Evolutionary conservation across 169 alveolate species (phyloP).

Genomic region (Plasmodium fragile): DNA sequence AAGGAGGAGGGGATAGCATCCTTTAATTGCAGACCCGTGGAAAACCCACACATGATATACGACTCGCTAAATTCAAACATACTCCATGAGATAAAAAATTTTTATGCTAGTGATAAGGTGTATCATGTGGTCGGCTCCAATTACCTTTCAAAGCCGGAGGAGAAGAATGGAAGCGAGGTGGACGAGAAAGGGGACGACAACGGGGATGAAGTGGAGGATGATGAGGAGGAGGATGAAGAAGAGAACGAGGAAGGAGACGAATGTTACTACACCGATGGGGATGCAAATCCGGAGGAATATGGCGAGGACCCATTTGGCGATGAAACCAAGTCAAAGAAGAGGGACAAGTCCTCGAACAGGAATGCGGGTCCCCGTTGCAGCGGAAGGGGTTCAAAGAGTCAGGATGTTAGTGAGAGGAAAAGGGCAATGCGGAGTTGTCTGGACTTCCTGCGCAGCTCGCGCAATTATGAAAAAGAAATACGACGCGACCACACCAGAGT

Average conservation of each 20-base stretch:
- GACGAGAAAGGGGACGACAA: neutral
- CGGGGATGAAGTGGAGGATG: neutral
- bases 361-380: neutral
- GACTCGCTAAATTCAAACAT: slow-evolving; percentile 52
- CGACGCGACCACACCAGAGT: neutral
- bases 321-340: neutral
- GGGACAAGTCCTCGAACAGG: neutral
- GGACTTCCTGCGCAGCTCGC: neutral
- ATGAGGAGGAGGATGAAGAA: neutral
- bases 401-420: neutral
- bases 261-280: neutral
- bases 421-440: neutral
- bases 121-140: neutral
- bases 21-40: slow-evolving; percentile 9
- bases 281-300: neutral
- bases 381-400: neutral
- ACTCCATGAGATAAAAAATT: slow-evolving; percentile 34
- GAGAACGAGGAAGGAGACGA: neutral
- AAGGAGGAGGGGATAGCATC: neutral
- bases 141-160: neutral
- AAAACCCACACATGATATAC: slow-evolving; percentile 44
- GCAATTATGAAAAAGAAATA: slow-evolving; percentile 17
- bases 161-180: neutral
- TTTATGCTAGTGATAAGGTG: slow-evolving; percentile 16
- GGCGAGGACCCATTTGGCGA: neutral